phyloP scores from a whole-genome alignment of 495 filamentous ascomycete species.

The Delitschia confertaspora region DNA sequence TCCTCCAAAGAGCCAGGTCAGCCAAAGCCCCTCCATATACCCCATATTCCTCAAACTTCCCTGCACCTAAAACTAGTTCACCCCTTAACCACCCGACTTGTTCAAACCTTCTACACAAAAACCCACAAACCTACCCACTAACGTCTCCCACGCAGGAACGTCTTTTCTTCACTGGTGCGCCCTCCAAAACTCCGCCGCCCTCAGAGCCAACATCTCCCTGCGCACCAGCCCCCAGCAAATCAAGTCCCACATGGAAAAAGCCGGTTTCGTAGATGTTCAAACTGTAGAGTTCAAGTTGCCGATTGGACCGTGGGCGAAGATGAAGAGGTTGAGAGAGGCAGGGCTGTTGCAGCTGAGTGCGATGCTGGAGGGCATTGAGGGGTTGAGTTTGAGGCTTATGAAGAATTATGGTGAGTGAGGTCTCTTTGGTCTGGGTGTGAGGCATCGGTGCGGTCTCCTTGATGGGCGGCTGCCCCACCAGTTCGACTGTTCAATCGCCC shows the following conservation, averaged over 20 bases:
- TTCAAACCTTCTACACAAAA: no score
- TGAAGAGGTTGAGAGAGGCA: slow-evolving; percentile 6
- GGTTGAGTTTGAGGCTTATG: slow-evolving; percentile 10
- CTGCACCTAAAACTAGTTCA: no score
- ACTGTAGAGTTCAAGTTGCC: slow-evolving; percentile 5
- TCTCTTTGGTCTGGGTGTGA: no score
- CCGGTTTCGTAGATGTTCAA: slow-evolving; percentile 10
- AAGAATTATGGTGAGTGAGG: slow-evolving; percentile 5
- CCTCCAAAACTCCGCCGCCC: slow-evolving; percentile 6
- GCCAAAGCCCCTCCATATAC: no score
- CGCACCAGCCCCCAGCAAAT: slow-evolving; percentile 1
- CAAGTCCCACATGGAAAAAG: slow-evolving; percentile 1
- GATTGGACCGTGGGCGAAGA: slow-evolving; percentile 7
- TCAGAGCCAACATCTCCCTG: slow-evolving; percentile 5
- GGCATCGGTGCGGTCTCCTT: no score
- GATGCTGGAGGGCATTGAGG: slow-evolving; percentile 14
- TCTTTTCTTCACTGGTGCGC: slow-evolving; percentile 9
- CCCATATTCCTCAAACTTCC: no score
- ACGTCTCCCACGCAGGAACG: no score
- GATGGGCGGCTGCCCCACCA: no score
- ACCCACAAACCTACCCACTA: no score
- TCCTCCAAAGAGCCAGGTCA: slow-evolving; percentile 3
- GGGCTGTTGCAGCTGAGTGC: slow-evolving; percentile 13
- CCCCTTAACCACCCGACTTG: no score
- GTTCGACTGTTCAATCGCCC: no score